phyloP scores from a whole-genome alignment of 352 stramenopile genomes.

The Pythium rishiriense region DNA sequence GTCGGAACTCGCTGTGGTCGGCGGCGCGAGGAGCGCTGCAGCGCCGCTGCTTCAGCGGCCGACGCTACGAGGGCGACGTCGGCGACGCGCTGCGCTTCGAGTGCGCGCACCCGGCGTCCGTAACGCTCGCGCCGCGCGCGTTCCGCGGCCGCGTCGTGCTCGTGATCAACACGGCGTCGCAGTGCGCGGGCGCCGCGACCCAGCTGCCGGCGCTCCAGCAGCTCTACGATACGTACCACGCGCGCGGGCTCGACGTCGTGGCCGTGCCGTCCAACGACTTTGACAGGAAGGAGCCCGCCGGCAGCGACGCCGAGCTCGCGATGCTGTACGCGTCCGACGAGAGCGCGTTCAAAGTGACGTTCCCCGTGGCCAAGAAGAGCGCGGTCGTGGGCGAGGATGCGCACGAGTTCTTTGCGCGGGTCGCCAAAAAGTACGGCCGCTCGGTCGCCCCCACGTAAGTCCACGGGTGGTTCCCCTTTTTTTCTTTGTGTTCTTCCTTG shows the following conservation, averaged over 20 bases:
- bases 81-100: slow-evolving; percentile 43
- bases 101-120: slow-evolving; percentile 36
- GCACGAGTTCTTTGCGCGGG: slow-evolving; percentile 63
- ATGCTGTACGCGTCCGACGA: slow-evolving; percentile 36
- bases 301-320: slow-evolving; percentile 40
- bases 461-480: too few species aligned
- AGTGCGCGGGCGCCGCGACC: slow-evolving; percentile 41
- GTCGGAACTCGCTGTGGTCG: too few species aligned
- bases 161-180: slow-evolving; percentile 74
- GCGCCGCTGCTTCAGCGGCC: slow-evolving; percentile 7
- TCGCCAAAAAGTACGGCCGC: slow-evolving; percentile 61
- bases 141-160: slow-evolving; percentile 52
- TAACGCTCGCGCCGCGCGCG: slow-evolving; percentile 32
- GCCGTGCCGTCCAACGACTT: slow-evolving; percentile 77
- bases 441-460: slow-evolving; percentile 65
- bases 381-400: slow-evolving; percentile 45
- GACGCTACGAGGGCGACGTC: slow-evolving; percentile 42
- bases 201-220: slow-evolving; percentile 58
- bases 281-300: slow-evolving; percentile 48
- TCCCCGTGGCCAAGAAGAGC: slow-evolving; percentile 54
- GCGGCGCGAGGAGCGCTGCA: too few species aligned
- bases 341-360: slow-evolving; percentile 42
- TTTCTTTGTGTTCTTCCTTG: not conserved
- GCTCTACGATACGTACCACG: slow-evolving; percentile 49
- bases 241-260: slow-evolving; percentile 50